Base-by-base conservation (phyloP, 768 basidiomycete species). In the Kwoniella europaea region DNA sequence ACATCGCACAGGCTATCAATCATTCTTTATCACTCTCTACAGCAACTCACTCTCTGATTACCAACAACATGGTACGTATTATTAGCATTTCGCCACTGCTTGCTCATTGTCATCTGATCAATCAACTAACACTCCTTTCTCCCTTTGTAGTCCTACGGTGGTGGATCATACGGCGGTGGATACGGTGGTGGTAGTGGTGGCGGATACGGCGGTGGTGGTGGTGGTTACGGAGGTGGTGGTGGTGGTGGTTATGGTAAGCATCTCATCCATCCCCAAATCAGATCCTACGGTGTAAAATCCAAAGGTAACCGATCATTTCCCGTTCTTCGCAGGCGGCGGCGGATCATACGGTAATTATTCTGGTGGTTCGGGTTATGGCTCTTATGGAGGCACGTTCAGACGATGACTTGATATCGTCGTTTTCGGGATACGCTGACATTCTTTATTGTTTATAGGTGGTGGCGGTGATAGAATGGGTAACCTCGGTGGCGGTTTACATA, bases 401-500 rank as follows among this genome's bases (percentile, higher is more conserved):
- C 73, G 73, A 76, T 77, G 70, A 70, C 74, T 71, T 63, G 52
- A 18, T 22, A 75, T 80, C 77, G 75, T 73, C 72, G 74, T 6
- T 57, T 63, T 42, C 46, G 67, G 44, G 55, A 71, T 65, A 71
- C 65, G 71, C 75, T 79, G 69, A 76, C 74, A 22, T 57, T 52
- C 9, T 57, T 68, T 55, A 42, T 18, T 62, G 12, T 43, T 50
- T 61, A 41, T 29, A 70, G 75, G 74, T 65, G 79, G 79, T 74
- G 82, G 82, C 66, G 83, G 83, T 56, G 84, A 84, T 76, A 80
- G 84, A 62, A 93, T 94, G 91, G 86, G 88, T 61, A 88, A 87
- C 80, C 88, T 98, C 18, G 95, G 96, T 44, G 89, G 91, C 52
- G 88, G 91, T 57, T 87, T 98, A 64, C 89, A 90, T 71, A 87